phyloP scores from a whole-genome alignment of 2,329 filamentous ascomycete genomes.

The Aspergillus fischeri region DNA sequence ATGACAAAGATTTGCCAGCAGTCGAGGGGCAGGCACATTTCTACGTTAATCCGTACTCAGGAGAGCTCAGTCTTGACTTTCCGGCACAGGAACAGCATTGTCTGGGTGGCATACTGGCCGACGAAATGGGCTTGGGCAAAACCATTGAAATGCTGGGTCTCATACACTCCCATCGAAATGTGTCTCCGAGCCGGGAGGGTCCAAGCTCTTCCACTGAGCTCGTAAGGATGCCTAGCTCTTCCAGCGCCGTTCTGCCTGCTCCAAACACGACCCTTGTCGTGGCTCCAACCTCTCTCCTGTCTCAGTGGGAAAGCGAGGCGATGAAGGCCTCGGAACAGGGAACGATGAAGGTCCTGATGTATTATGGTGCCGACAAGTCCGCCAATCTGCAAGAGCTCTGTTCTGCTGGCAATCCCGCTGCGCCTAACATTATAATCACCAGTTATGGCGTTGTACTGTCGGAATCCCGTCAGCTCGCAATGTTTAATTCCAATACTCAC shows the following conservation, averaged over 20 bases:
- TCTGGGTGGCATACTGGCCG: conserved; percentile 84
- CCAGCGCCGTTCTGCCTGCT: conserved; percentile 59
- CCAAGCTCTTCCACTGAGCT: conserved; percentile 55
- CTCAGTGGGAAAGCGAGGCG: conserved; percentile 95
- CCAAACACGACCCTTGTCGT: conserved; percentile 90
- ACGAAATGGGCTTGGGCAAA: conserved; percentile 96
- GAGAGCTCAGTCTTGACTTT: conserved; percentile 86
- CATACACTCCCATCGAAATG: conserved; percentile 74
- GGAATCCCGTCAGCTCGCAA: conserved; percentile 70
- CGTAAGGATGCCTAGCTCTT: conserved; percentile 57
- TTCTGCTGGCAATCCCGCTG: conserved; percentile 67
- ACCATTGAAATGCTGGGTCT: conserved; percentile 98
- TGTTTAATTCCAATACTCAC: conserved; percentile 51
- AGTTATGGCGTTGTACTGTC: conserved; percentile 91
- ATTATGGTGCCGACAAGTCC: conserved; percentile 85
- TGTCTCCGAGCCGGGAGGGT: conserved; percentile 35
- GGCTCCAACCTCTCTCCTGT: conserved; percentile 94
- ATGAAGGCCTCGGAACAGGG: conserved; percentile 83
- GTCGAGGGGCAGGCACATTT: conserved; percentile 68
- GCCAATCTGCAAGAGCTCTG: conserved; percentile 76
- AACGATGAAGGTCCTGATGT: conserved; percentile 78
- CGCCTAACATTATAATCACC: conserved; percentile 88
- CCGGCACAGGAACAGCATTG: conserved; percentile 93
- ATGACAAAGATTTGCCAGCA: conserved; percentile 68
- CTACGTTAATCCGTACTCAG: conserved; percentile 96